Base-by-base conservation (phyloP, 768 basidiomycete genomes). In the Podaxis carcinomalis region DNA sequence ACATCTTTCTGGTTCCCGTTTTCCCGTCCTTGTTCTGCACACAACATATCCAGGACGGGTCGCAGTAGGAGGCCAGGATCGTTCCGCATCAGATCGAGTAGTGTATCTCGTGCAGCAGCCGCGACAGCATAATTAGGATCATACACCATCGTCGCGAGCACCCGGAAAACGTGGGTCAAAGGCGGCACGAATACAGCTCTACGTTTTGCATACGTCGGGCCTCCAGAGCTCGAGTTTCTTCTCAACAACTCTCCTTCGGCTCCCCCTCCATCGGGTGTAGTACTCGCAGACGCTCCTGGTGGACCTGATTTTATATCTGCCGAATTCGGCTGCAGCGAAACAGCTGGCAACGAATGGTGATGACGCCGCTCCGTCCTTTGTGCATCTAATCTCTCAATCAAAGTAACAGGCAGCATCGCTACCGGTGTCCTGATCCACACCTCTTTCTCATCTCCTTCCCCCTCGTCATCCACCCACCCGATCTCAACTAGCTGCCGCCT, bases 31-130 rank as follows among this genome's bases (percentile, higher is more conserved):
- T 57, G 57, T 14, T 57, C 57, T 19, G 27, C 83, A 3, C 79
- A 76, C 16, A 92, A 73, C 16, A 80, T 71, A 64, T 89, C 88
- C 50, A 90, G 75, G 13, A 85, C 72, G 19, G 87, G 83, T 9
- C 89, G 81, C 11, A 82, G 76, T 28, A 92, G 73, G n/a, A 90
- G 74, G 14, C 78, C 77, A 4, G 90, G 86, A 65, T 93, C 90
- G 66, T 90, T 88, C 21, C 89, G 81, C 83, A 92, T 86, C 51
- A 88, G 71, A 61, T 89, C 86, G 14, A 88, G 65, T 44, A 91
- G 67, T 4, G 82, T 74, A 27, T 77, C 77, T 46, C 85, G 80
- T 21, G 90, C 85, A 2, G 82, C 75, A 28, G 76, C 79, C 10
- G 87, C 81, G 27, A 91, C 78, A 3, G 70, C 66, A 62, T 83